These are phyloP conservation scores for Crinitomyces ghanaensis DNA, from an alignment of 805 yeast genomes.

Conservation along the genomic window DNA sequence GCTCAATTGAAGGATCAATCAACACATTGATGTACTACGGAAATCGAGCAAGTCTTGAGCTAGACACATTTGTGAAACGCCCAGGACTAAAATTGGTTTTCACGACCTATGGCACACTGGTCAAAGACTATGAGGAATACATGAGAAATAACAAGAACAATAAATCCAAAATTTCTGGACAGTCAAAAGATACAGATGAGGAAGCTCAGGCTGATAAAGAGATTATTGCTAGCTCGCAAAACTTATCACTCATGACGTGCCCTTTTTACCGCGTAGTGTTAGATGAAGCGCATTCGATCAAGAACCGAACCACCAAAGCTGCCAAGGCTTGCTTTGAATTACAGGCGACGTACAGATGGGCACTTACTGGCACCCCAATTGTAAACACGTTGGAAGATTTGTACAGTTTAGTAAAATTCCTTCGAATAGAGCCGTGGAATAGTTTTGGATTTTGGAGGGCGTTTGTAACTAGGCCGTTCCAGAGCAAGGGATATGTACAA, in stretches of 20 bases:
- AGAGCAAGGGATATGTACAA: constrained; percentile 52
- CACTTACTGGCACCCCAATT: constrained; percentile 57
- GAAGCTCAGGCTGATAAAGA: too few relatives aligned
- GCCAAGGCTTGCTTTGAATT: constrained; percentile 36
- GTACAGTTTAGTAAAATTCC: constrained; percentile 61
- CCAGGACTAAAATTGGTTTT: constrained; percentile 40
- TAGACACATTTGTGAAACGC: constrained; percentile 28
- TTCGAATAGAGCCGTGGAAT: constrained; percentile 83
- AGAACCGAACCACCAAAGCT: constrained; percentile 37
- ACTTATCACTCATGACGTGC: constrained; percentile 12
- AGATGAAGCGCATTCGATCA: constrained; percentile 60
- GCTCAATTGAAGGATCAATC: constrained; percentile 24
- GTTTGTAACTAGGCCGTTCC: constrained; percentile 75
- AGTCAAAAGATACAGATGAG: too few relatives aligned
- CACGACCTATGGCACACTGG: constrained; percentile 82
- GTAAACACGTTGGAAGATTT: constrained; percentile 80
- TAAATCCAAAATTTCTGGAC: constrained; percentile 1
- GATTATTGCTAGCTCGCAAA: constrained; percentile 7
- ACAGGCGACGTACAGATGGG: constrained; percentile 39
- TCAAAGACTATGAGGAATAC: constrained; percentile 55
- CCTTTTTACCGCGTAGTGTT: constrained; percentile 47
- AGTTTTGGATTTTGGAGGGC: constrained; percentile 79
- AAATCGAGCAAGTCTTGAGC: constrained; percentile 35
- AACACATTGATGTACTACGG: constrained; percentile 59
- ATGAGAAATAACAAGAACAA: constrained; percentile 11